Conservation (phyloP, 306 rosid genomes). For the Malus asiatica region DNA sequence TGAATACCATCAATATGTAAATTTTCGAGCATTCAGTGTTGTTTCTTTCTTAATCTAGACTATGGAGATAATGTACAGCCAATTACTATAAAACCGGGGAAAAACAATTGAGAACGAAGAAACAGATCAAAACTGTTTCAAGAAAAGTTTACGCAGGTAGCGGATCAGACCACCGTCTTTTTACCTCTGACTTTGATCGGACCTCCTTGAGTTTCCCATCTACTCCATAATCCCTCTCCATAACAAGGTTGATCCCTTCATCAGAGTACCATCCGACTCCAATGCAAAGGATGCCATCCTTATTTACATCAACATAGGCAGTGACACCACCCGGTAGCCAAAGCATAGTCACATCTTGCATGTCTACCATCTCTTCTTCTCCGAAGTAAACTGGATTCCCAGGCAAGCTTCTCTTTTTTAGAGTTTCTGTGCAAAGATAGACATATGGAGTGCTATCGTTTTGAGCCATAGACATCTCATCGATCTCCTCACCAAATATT, state of each 20-base stretch:
- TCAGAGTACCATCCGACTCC: constrained; percentile 96
- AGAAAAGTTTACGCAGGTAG: constrained; percentile 23
- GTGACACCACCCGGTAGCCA: constrained; percentile 96
- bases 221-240: constrained; percentile 92
- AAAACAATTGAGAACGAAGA: background rate
- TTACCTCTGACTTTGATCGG: constrained; percentile 66
- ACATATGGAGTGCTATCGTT: constrained; percentile 30
- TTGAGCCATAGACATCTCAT: constrained; percentile 26
- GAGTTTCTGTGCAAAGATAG: constrained; percentile 68
- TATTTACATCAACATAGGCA: constrained; percentile 61
- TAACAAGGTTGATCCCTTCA: constrained; percentile 89
- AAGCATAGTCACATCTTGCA: constrained; percentile 67
- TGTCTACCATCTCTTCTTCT: constrained; percentile 73
- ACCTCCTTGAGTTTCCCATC: constrained; percentile 89
- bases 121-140: constrained; percentile 1
- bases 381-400: constrained; percentile 47
- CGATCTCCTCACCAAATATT: constrained; percentile 48
- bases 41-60: background rate
- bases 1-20: background rate
- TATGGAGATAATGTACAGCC: background rate
- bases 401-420: constrained; percentile 66
- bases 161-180: constrained; percentile 72
- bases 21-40: background rate
- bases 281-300: constrained; percentile 78
- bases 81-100: background rate